These are phyloP conservation scores for Daldinia vernicosa DNA, from an alignment of 495 filamentous ascomycete genomes.

Conservation along the genomic window DNA sequence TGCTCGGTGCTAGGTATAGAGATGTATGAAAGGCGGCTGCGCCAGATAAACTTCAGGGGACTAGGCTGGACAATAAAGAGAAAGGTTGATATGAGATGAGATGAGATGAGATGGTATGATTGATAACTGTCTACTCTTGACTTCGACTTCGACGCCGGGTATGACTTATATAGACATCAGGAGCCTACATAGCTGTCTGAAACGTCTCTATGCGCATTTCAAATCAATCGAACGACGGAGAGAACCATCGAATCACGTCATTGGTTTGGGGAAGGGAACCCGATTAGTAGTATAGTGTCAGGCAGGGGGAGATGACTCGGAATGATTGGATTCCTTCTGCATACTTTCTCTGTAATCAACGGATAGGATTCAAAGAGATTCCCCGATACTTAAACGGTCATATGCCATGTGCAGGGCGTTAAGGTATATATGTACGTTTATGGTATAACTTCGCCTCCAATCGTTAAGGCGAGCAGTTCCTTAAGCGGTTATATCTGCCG, in stretches of 20 bases:
- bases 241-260: constrained; percentile 21
- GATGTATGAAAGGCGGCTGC: not conserved
- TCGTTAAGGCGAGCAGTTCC: not conserved
- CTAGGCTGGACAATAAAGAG: not conserved
- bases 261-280: not conserved
- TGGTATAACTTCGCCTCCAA: not conserved
- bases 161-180: constrained; percentile 31
- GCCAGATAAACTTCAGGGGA: not conserved
- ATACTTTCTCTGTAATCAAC: not conserved
- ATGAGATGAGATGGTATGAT: not conserved
- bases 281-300: constrained; percentile 6
- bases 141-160: constrained; percentile 25
- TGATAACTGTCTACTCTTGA: not conserved
- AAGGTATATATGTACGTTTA: not conserved
- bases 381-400: not conserved
- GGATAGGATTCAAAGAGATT: not conserved
- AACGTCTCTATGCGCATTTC: constrained; percentile 10
- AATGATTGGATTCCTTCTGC: not conserved
- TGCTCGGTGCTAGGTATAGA: not conserved
- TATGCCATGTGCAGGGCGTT: not conserved
- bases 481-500: not conserved
- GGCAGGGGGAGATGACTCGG: not conserved
- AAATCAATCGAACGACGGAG: constrained; percentile 14
- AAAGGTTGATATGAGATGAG: not conserved
- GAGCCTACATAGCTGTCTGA: constrained; percentile 3